A percentile compares a stretch with the other conserved stretches of the same genome.
phyloP scores from a whole-genome alignment of 768 basidiomycete genomes.

The Amanita exitialis region DNA sequence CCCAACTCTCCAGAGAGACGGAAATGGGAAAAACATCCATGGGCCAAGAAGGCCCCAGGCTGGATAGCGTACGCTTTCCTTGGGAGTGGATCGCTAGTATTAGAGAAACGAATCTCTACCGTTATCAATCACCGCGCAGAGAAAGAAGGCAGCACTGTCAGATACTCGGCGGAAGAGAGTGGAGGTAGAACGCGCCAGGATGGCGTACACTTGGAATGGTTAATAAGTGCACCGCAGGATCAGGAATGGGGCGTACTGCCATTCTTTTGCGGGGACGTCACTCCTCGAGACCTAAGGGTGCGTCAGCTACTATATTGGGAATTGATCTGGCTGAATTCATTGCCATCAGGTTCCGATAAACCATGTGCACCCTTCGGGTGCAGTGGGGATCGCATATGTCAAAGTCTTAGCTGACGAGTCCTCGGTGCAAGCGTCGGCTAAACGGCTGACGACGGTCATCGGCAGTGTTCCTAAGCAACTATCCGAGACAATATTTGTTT shows the following conservation, averaged over 20 bases:
- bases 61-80: constrained; percentile 65
- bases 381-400: constrained; percentile 39
- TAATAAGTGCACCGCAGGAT: constrained; percentile 32
- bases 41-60: constrained; percentile 44
- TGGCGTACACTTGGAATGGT: constrained; percentile 48
- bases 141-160: constrained; percentile 23
- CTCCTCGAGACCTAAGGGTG: constrained; percentile 49
- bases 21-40: constrained; percentile 27
- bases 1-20: constrained; percentile 14
- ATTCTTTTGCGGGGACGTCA: constrained; percentile 71
- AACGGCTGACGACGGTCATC: constrained; percentile 37
- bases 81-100: constrained; percentile 32
- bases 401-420: constrained; percentile 25
- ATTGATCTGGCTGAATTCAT: background rate
- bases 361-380: constrained; percentile 37
- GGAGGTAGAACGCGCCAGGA: constrained; percentile 52
- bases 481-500: constrained; percentile 18
- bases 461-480: constrained; percentile 27
- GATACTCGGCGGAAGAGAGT: constrained; percentile 32
- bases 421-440: constrained; percentile 20
- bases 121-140: constrained; percentile 45
- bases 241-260: constrained; percentile 31
- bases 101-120: constrained; percentile 29
- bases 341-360: background rate
- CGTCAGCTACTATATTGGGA: background rate